Evolutionary conservation across 108 stramenopile species (phyloP), one percentile per base, ranked within the genome.

Genomic region (Cyclotella baltica): DNA sequence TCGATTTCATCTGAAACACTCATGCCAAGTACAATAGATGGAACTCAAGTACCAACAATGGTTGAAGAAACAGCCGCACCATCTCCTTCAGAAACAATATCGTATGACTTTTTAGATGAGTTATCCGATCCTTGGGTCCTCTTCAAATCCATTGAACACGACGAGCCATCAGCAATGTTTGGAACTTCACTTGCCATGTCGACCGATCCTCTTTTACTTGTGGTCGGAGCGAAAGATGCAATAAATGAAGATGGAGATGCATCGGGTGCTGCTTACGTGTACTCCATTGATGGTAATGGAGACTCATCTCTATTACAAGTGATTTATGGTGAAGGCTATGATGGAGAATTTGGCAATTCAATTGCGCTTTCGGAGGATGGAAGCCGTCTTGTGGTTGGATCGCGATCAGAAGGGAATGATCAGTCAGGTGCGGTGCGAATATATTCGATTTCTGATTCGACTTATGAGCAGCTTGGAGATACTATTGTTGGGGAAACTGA

Each of bases 241-340:
- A 1, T 37, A 5, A 77, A 77, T 50, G 61, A 40, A 27, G 31
- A n/a, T 27, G 61, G 62, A 8, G 50, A 22, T 23, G 22, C 68
- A 35, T 59, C 76, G 0, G 76, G 76, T 18, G 76, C 76, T 18
- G 76, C 63, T 13, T 77, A 77, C 27, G 25, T 77, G 25, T 77
- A 77, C 27, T 36, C 59, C 22, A 5, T 77, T 4, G 68, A 59
- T 35, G 20, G 31, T 13, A 31, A 20, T 20, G 35, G 29, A 35
- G 46, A n/a, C 0, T 19, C 33, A 19, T 48, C 47, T 28, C 48
- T 62, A 34, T 35, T 52, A 36, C 76, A 70, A 16, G 62, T 62
- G 36, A 46, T 77, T 10, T 77, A 62, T 25, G 76, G 76, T 19
- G 67, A 70, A 40, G 3, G 28, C 33, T 47, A 47, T 27, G 46